Conservation (phyloP, 179 eudicot genomes). For the Corrigiola litoralis region DNA sequence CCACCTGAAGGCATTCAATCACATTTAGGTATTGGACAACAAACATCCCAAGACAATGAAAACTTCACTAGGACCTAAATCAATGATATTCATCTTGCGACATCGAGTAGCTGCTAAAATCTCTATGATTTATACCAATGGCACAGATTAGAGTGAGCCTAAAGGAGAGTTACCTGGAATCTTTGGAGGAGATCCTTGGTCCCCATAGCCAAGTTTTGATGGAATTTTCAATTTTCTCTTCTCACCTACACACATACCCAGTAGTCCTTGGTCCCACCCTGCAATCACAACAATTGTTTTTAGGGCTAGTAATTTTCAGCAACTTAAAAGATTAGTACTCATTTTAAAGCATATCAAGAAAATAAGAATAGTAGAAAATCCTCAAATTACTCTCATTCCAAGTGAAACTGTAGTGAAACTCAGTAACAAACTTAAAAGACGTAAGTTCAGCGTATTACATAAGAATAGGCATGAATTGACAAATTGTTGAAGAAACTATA, state of each 20-base stretch:
- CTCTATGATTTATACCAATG: too few species aligned
- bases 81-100: too few species aligned
- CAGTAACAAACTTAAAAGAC: background rate
- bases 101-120: too few species aligned
- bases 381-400: background rate
- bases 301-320: conserved; percentile 2
- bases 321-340: background rate
- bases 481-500: background rate
- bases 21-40: background rate
- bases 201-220: conserved; percentile 93
- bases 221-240: conserved; percentile 96
- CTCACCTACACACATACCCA: conserved; percentile 95
- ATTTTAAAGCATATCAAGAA: background rate
- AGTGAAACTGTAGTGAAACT: background rate
- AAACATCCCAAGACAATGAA: background rate
- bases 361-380: background rate
- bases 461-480: background rate
- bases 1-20: conserved; percentile 56
- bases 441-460: background rate
- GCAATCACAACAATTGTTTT: conserved; percentile 20
- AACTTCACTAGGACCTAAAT: too few species aligned
- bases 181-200: conserved; percentile 88
- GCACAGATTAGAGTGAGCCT: background rate
- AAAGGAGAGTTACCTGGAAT: conserved; percentile 67
- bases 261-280: conserved; percentile 98